Percentiles rank a stretch among this genome's conserved stretches.
Evolutionary conservation across 768 basidiomycete species (phyloP).

Genomic region (Phylloporus arenicola): DNA sequence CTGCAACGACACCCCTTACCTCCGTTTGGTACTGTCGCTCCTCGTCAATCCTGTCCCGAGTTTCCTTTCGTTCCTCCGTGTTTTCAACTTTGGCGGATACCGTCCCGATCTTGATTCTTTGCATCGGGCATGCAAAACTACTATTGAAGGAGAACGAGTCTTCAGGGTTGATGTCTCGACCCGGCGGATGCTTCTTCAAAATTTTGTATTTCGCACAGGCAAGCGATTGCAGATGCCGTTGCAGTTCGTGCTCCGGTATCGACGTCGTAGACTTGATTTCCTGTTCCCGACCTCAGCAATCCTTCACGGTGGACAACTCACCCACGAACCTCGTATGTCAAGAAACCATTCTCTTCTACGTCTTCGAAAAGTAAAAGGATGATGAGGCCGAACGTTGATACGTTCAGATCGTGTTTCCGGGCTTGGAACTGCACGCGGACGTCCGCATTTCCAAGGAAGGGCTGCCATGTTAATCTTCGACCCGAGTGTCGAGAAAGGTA

Average conservation of each 20-base stretch:
- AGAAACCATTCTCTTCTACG: slow-evolving; percentile 55
- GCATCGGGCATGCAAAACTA: slow-evolving; percentile 73
- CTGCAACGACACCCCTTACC: slow-evolving; percentile 38
- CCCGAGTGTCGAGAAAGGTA: slow-evolving; percentile 89
- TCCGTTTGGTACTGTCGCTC: slow-evolving; percentile 87
- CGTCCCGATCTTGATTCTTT: slow-evolving; percentile 90
- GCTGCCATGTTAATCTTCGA: slow-evolving; percentile 87
- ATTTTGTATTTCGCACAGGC: slow-evolving; percentile 94
- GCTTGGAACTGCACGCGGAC: slow-evolving; percentile 77
- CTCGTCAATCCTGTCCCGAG: slow-evolving; percentile 84
- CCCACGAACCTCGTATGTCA: slow-evolving; percentile 67
- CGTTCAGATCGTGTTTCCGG: slow-evolving; percentile 82
- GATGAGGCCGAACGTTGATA: slow-evolving; percentile 83
- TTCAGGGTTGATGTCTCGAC: slow-evolving; percentile 67
- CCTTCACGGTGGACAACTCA: background rate
- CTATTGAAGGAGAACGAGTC: slow-evolving; percentile 91
- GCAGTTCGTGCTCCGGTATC: slow-evolving; percentile 73
- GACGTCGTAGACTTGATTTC: slow-evolving; percentile 75
- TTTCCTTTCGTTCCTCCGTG: slow-evolving; percentile 83
- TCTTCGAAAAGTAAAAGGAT: slow-evolving; percentile 86
- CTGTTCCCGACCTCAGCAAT: slow-evolving; percentile 36
- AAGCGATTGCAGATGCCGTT: slow-evolving; percentile 91
- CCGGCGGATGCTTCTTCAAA: slow-evolving; percentile 83
- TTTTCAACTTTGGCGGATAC: slow-evolving; percentile 85
- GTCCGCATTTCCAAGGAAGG: slow-evolving; percentile 85